Percentiles rank a stretch among this genome's conserved stretches.
Evolutionary conservation across 441 rosid species (phyloP).

Genomic region (Pelargonium australe): DNA sequence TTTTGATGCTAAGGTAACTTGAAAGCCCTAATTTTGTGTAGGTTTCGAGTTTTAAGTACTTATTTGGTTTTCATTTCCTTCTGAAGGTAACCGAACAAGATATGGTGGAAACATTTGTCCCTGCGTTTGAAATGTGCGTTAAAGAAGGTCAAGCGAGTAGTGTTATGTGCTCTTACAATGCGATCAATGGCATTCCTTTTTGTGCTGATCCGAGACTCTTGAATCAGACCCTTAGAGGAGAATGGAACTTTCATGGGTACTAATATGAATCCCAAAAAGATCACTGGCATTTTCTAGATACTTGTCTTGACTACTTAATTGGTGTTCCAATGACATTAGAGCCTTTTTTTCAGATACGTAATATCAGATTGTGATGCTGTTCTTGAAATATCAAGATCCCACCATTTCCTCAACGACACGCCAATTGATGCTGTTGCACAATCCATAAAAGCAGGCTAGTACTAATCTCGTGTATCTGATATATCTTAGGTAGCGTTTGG

Average conservation of each 20-base stretch:
- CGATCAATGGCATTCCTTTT: conserved; percentile 40
- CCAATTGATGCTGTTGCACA: conserved; percentile 78
- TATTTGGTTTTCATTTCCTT: not conserved
- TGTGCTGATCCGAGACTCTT: conserved; percentile 40
- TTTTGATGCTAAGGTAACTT: conserved; percentile 35
- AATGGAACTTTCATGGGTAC: conserved; percentile 41
- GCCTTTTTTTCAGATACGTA: conserved; percentile 48
- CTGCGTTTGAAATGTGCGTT: conserved; percentile 46
- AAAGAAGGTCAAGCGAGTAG: conserved; percentile 47
- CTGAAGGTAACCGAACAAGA: conserved; percentile 40
- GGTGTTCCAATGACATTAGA: not conserved
- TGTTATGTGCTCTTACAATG: conserved; percentile 47
- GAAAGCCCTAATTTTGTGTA: not conserved
- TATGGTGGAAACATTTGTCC: conserved; percentile 39
- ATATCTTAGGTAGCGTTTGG: too few species aligned
- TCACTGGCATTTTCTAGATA: not conserved
- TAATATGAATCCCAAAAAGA: not conserved
- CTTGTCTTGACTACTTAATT: not conserved
- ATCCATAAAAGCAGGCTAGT: conserved; percentile 53
- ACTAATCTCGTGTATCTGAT: too few species aligned
- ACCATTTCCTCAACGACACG: conserved; percentile 63
- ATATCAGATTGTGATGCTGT: conserved; percentile 82
- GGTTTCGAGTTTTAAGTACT: not conserved
- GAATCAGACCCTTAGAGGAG: conserved; percentile 29
- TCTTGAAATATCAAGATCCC: conserved; percentile 42